Base-by-base conservation (phyloP, 2,329 filamentous ascomycete species). In the Hymenoscyphus infarciens region DNA sequence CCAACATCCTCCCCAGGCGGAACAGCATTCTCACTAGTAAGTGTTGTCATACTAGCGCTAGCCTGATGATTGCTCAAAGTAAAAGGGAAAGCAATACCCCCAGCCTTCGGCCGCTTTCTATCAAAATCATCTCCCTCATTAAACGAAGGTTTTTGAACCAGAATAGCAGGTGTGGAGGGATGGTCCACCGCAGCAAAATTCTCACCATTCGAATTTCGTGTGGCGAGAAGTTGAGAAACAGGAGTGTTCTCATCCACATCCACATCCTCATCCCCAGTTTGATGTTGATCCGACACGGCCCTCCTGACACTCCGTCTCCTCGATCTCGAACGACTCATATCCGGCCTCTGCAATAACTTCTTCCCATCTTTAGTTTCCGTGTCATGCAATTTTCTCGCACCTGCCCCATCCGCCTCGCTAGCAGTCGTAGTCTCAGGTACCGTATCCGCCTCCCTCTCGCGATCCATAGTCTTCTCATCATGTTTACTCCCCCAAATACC, bases 401-500 rank as follows among this genome's bases (percentile, higher is more conserved):
- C 79, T 49, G 78, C 71, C 1, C 78, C 80, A 39, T 83, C 78
- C 2, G 70, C 74, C 1, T 71, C 73, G 4, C 75, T 77, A 1
- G 77, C 77, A 6, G 71, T 69, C 27, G 70, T 67, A 11, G 65
- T 70, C 25, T 70, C 70, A 0, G 75, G 69, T 2, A 74, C 70
- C 62, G 76, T 75, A 1, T 81, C 79, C 0, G 81, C 81, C 66
- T 81, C 80, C 59, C 82, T 74, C 72, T 87, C 84, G 3, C 84
- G 78, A 56, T 80, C 78, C 3, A 96, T 81, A 0, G 89, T 90
- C 65, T 82, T 82, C 74, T 94, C 84, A 73, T 98, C 95, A 72
- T 97, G 92, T 73, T 90, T 96, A 55, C 89, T 93, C 15, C 91
- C 92, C 90, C 92, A 96, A 1, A 88, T 80, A 57, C 87, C 90